These are phyloP conservation scores for Aspergillus clavatus DNA, from an alignment of 2,329 filamentous ascomycete species.

Conservation along the genomic window DNA sequence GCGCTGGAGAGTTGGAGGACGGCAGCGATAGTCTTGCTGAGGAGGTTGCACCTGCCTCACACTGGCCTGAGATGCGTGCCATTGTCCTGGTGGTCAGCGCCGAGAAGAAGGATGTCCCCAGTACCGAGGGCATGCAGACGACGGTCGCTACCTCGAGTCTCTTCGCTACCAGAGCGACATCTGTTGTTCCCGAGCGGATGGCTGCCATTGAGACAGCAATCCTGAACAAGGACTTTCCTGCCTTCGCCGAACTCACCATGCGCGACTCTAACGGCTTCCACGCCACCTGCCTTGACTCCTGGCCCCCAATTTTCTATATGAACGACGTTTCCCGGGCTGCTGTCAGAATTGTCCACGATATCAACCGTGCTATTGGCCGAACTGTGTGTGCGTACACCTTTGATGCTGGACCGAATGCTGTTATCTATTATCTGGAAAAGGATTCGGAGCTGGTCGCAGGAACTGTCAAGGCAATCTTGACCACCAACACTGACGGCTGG, in stretches of 20 bases:
- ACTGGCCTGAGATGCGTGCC: slow-evolving; percentile 95
- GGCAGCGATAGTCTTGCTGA: slow-evolving; percentile 84
- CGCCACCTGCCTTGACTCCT: slow-evolving; percentile 87
- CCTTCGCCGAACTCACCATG: slow-evolving; percentile 90
- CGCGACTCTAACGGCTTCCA: slow-evolving; percentile 97
- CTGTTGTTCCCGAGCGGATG: slow-evolving; percentile 81
- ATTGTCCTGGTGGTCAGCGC: slow-evolving; percentile 86
- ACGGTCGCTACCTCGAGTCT: slow-evolving; percentile 88
- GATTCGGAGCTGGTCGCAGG: slow-evolving; percentile 69
- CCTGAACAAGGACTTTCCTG: slow-evolving; percentile 69
- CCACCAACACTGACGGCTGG: slow-evolving; percentile 51
- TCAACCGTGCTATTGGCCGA: slow-evolving; percentile 75
- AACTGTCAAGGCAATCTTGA: slow-evolving; percentile 70
- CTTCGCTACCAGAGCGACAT: slow-evolving; percentile 69
- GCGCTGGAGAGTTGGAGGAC: slow-evolving; percentile 68
- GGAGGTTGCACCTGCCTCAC: slow-evolving; percentile 77
- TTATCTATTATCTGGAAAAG: slow-evolving; percentile 89
- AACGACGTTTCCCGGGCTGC: slow-evolving; percentile 88
- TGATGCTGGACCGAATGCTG: slow-evolving; percentile 93
- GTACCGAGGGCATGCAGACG: slow-evolving; percentile 93
- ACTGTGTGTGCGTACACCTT: slow-evolving; percentile 92
- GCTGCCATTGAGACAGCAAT: slow-evolving; percentile 78
- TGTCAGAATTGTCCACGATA: slow-evolving; percentile 79
- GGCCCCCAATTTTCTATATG: slow-evolving; percentile 97
- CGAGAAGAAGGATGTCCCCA: slow-evolving; percentile 92